Percentiles rank a stretch among this genome's conserved stretches.
These are phyloP conservation scores for Mycena vulgaris DNA, from an alignment of 768 basidiomycete genomes.

Conservation along the genomic window DNA sequence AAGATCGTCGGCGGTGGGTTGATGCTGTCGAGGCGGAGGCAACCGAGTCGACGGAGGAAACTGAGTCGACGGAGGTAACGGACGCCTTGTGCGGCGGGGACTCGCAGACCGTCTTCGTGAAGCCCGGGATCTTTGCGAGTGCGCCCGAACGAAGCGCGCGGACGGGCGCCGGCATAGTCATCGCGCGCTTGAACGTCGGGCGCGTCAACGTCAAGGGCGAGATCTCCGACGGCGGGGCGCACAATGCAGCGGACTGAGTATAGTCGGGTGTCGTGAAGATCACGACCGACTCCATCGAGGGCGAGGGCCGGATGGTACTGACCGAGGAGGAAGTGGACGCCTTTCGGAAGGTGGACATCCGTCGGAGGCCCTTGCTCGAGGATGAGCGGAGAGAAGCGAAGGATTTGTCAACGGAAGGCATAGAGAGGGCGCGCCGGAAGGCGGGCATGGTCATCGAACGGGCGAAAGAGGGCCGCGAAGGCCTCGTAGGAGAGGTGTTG, in stretches of 20 bases:
- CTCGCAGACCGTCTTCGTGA: not conserved
- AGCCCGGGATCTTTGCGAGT: not conserved
- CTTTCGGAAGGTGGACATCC: constrained; percentile 4
- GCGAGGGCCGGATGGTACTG: not conserved
- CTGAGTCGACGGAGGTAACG: no score
- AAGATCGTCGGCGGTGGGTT: no score
- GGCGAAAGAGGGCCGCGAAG: constrained; percentile 14
- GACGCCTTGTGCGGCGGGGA: no score
- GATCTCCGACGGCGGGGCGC: not conserved
- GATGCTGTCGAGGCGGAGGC: no score
- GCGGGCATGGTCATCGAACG: constrained; percentile 27
- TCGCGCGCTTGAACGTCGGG: constrained; percentile 9
- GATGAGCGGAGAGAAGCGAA: constrained; percentile 7
- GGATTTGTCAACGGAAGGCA: constrained; percentile 20
- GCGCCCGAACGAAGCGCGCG: constrained; percentile 1
- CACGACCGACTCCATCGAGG: constrained; percentile 23
- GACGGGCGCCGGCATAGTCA: constrained; percentile 27
- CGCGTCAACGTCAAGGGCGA: constrained; percentile 16
- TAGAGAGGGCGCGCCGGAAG: constrained; percentile 11
- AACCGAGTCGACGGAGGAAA: no score
- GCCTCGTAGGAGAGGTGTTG: not conserved
- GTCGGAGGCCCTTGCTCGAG: constrained; percentile 14
- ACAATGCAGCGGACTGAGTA: not conserved
- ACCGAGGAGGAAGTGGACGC: not conserved
- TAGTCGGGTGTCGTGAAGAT: constrained; percentile 27